These are phyloP conservation scores for Stagonosporopsis vannaccii DNA, from an alignment of 2,329 filamentous ascomycete genomes.

Conservation along the genomic window DNA sequence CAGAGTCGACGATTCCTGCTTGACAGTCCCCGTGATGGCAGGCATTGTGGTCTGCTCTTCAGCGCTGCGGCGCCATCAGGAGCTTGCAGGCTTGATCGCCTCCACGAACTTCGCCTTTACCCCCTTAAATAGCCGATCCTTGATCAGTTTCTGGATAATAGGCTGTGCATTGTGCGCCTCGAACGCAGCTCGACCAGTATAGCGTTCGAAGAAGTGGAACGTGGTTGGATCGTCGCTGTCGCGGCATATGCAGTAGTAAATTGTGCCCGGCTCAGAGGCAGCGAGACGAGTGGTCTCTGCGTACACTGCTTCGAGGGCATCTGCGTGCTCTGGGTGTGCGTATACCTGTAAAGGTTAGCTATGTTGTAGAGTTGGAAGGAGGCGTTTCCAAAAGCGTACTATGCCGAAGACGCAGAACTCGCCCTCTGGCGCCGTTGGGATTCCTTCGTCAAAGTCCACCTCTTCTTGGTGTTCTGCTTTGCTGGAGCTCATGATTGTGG, in stretches of 20 bases:
- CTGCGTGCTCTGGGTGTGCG: slow-evolving; percentile 12
- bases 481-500: slow-evolving; percentile 3
- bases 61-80: neutral
- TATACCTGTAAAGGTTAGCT: slow-evolving; percentile 9
- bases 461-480: slow-evolving; percentile 13
- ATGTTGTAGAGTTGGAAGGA: neutral
- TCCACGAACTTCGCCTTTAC: slow-evolving; percentile 17
- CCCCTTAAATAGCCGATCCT: slow-evolving; percentile 5
- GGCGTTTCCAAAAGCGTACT: neutral
- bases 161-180: slow-evolving; percentile 13
- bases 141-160: slow-evolving; percentile 7
- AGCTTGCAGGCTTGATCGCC: slow-evolving; percentile 10
- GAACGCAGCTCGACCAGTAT: slow-evolving; percentile 9
- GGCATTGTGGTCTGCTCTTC: neutral
- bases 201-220: slow-evolving; percentile 17
- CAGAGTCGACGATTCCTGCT: neutral
- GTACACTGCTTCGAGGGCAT: slow-evolving; percentile 13
- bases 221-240: slow-evolving; percentile 6
- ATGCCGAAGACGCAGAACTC: slow-evolving; percentile 18
- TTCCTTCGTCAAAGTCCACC: neutral
- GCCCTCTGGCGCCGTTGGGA: slow-evolving; percentile 11
- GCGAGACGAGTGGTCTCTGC: slow-evolving; percentile 14
- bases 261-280: slow-evolving; percentile 8
- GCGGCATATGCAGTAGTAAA: slow-evolving; percentile 16
- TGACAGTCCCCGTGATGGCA: neutral